Base-by-base conservation (phyloP, 2,329 filamentous ascomycete genomes). In the Apiospora koreana region DNA sequence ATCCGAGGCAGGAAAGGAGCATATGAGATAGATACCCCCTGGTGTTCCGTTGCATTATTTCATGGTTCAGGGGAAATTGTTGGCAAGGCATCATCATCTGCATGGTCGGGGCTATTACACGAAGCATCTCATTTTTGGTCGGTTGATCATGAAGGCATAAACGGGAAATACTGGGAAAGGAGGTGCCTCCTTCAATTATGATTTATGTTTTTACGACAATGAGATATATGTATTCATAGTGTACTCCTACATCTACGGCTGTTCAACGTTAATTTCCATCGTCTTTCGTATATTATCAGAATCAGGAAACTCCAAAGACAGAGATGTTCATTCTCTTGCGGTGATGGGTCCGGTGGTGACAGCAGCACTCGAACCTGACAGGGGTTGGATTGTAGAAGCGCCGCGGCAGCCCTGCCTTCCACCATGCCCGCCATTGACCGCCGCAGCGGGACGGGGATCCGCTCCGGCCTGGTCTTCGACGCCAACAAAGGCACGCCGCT, bases 141-240 rank as follows among this genome's bases (percentile, higher is more conserved):
- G 31, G 54, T 38, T 38, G 3, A 12, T 12, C 54, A 62, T 23
- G 54, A 31, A 58, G 54, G 54, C 54, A 62, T 62, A n/a, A 9
- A 21, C 8, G 50, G 8, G 3, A 50, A 62, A 38, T n/a, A 62
- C 54, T 38, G 54, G 54, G 54, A 38, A 62, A 62, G 28, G 54
- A 62, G 54, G 54, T 62, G 54, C 54, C 54, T n/a, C 54, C 54
- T 38, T n/a, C 31, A 62, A 23, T 23, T 62, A 62, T 31, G 54
- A 62, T 28, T 62, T 62, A 62, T 62, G 54, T 28, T 38, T 38
- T 62, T 14, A 62, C 31, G 54, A 62, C 54, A 62, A 62, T 62
- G 54, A 23, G 21, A 62, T 38, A 38, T 62, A 10, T 62, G 54
- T 38, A 62, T 62, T 62, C n/a, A 9, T 62, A 62, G 54, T 62